Evolutionary conservation across 1,284 basidiomycete genomes (phyloP), one percentile per base, ranked within the genome.

Genomic region (Sparassis latifolia): DNA sequence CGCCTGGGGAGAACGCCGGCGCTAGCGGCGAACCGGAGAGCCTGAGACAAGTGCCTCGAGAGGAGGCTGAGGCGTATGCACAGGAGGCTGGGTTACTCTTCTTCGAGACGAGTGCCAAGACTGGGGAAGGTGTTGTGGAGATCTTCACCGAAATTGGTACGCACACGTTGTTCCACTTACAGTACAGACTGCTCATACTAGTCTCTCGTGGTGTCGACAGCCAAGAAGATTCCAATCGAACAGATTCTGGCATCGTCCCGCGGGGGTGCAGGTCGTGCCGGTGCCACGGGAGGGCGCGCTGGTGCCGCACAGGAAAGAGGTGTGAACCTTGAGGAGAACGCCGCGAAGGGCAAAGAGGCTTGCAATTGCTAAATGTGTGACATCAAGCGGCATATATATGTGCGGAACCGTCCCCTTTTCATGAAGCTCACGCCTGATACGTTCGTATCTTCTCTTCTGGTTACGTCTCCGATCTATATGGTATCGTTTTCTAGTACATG

Each of bases 21-120:
- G 52, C 79, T 7, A 67, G 72, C 12, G 71, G 64, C 35, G 82
- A 85, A 51, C 69, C 79, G 33, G 89, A 90, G 63, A 84, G 79
- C 55, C 69, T 90, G 60, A 77, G 94, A 60, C 91, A 97, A 67
- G 93, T 97, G 33, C 84, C 91, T 10, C 79, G 84, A 55, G 95
- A 97, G 60, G 97, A 98, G 73, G 97, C 96, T 1, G 87, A 94
- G 68, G 92, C 92, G 5, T 99, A 99, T 68, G 96, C 97, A 7
- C 84, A 89, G 55, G 97, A 99, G 70, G 84, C 87, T 33, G 89
- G 91, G 1, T 69, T 99, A 50, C 73, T 99, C 50, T 99, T 99
- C 78, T 97, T 97, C 62, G 96, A 99, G 76, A 97, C 96, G 27
- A 92, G 87, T 64, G 96, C 96, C 41, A 99, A 99, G 85, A 97